Evolutionary conservation across 306 rosid genomes (phyloP), one percentile per base, ranked within the genome.

Genomic region (Acacia confusa): DNA sequence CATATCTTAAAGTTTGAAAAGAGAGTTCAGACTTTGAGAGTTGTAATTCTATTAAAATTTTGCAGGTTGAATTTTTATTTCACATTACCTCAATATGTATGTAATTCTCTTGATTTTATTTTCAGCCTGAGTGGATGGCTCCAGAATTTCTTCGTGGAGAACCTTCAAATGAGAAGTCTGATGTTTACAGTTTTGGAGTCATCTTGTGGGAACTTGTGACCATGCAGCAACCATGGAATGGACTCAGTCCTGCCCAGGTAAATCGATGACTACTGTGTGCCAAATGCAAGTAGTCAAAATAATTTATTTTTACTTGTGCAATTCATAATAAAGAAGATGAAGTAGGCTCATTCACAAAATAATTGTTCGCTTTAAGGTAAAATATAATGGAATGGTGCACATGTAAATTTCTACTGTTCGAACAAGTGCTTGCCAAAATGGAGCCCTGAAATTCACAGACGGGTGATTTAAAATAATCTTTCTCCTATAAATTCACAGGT

Each of bases 71-170:
- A 72, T 32, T 86, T 84, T 82, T 82, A 77, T 84, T 84, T 84
- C 25, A 78, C 84, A 52, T 79, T 81, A 80, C 83, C 72, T 83
- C 81, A 78, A 78, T 74, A 83, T 79, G 61, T 79, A 85, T 84
- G 75, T 86, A 85, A 89, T 90, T 77, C 78, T 79, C 79, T 82
- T 86, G 40, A 71, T 87, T 85, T 88, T 88, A 64, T 87, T 92
- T 93, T 86, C 87, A 95, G 99, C 96, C 97, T 0, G 99, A 93
- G 94, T 95, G 99, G 99, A 95, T 95, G 99, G 99, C 99, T 85
- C 99, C 99, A 7, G 98, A 95, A 77, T 95, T 95, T 86, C 99
- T 95, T 72, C 98, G 97, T 0, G 99, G 97, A 75, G 99, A 95
- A 78, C 98, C 98, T 47, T 90, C 98, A 30, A 90, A 93, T 79